Evolutionary conservation across 2,329 filamentous ascomycete genomes (phyloP), one percentile per base, ranked within the genome.

Genomic region (Aspergillus proliferans): DNA sequence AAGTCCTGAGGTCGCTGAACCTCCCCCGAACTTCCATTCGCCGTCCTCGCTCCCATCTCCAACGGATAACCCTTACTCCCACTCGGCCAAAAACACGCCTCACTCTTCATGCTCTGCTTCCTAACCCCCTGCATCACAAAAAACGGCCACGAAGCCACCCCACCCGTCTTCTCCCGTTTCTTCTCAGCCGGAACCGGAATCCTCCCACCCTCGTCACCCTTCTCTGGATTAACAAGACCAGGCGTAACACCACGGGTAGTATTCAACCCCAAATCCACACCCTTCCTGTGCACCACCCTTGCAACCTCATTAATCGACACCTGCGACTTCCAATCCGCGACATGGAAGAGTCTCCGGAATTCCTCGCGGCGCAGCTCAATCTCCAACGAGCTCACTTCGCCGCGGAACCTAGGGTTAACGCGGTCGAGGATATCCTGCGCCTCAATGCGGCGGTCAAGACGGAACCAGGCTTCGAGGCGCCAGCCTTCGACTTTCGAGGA

Each of bases 391-490:
- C 46, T 46, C 1, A 56, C 41, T 14, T 52, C 52, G 5, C 55
- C 15, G 8, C 15, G 9, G 38, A 19, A 7, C 8, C 41, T 38
- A 4, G 55, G 56, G 38, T 56, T 52, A 22, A 62, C 49, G 3
- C 61, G 54, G 42, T 58, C 57, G 9, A 61, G 49, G 34, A 64
- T 62, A 21, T 64, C 61, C 10, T 51, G 8, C 4, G 43, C 33
- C 3, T 47, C 52, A 41, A 63, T 58, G 14, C 59, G 55, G 18
- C 55, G 51, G 43, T 64, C 61, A 6, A 57, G 33, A 24, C 59
- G 59, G 30, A 52, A 42, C 61, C 60, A 64, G 24, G 60, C 54
- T 47, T 63, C 61, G 18, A 61, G 47, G 6, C 61, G 49, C 57
- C 57, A 64, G 9, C 53, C 58, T 42, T 59, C 56, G 1, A 57